Percentiles rank a stretch among this genome's conserved stretches.
These are phyloP conservation scores for Dactylis glomerata DNA, from an alignment of 176 grass and related monocot genomes.

Conservation along the genomic window DNA sequence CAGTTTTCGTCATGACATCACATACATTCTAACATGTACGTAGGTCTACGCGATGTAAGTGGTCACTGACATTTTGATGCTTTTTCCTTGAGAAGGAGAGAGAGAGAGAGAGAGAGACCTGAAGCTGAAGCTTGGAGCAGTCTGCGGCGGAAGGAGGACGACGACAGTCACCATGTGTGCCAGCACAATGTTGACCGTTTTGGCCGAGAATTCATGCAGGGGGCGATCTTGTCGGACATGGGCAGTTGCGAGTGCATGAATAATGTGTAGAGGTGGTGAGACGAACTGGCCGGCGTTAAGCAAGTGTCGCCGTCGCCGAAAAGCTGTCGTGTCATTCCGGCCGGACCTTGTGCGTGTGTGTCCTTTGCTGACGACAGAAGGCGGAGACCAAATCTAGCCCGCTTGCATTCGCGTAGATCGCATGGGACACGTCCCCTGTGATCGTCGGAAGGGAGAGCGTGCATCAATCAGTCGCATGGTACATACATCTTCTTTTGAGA, in stretches of 20 bases:
- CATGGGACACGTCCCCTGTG: neutral
- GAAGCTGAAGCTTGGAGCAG: conserved; percentile 6
- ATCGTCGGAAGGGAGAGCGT: neutral
- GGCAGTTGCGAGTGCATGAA: neutral
- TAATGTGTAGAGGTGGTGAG: neutral
- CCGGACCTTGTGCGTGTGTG: too few species aligned
- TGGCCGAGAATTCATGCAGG: neutral
- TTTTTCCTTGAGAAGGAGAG: neutral
- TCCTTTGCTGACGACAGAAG: neutral
- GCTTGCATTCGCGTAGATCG: neutral
- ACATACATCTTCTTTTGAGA: too few species aligned
- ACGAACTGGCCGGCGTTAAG: neutral
- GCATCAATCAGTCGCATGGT: neutral
- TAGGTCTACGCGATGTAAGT: neutral
- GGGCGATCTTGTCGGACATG: conserved; percentile 28
- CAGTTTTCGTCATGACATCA: too few species aligned
- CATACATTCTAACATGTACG: neutral
- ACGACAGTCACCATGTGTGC: neutral
- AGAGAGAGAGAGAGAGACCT: neutral
- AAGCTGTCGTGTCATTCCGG: neutral
- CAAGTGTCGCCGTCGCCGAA: conserved; percentile 17
- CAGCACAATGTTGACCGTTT: conserved; percentile 26
- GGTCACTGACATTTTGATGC: neutral
- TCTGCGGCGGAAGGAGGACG: neutral
- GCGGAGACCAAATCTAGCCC: neutral